Conservation (phyloP, 2,329 filamentous ascomycete species). For the Pseudogymnoascus sp. region DNA sequence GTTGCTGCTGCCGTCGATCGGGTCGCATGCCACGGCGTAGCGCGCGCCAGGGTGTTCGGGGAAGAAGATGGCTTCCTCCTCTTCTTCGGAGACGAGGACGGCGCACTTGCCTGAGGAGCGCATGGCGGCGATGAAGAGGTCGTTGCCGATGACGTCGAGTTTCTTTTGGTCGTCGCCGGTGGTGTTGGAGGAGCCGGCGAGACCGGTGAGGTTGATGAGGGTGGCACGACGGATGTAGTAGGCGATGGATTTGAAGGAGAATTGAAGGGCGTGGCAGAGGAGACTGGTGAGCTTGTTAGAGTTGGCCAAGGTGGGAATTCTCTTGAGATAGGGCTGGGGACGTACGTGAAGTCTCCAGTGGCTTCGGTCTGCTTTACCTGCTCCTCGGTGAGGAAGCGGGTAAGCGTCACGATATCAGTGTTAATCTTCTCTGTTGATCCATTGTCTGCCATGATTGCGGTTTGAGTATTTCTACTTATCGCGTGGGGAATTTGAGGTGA, state of each 20-base stretch:
- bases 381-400: slow-evolving; percentile 91
- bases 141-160: slow-evolving; percentile 54
- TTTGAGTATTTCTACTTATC: slow-evolving; percentile 6
- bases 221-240: slow-evolving; percentile 98
- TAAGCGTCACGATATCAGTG: slow-evolving; percentile 91
- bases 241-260: slow-evolving; percentile 98
- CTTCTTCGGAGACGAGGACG: slow-evolving; percentile 93
- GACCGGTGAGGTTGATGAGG: slow-evolving; percentile 87
- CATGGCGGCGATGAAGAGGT: slow-evolving; percentile 95
- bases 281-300: slow-evolving; percentile 46
- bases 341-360: slow-evolving; percentile 96
- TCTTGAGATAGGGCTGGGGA: slow-evolving; percentile 14
- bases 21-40: slow-evolving; percentile 94
- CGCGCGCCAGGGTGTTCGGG: slow-evolving; percentile 62
- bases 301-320: background rate
- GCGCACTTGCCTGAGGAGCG: slow-evolving; percentile 82
- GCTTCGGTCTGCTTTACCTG: slow-evolving; percentile 88
- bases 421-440: slow-evolving; percentile 67
- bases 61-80: slow-evolving; percentile 88
- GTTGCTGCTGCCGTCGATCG: slow-evolving; percentile 96
- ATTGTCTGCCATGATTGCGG: slow-evolving; percentile 7
- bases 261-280: slow-evolving; percentile 94
- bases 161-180: slow-evolving; percentile 58
- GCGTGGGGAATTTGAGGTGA: background rate
- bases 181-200: slow-evolving; percentile 88